Conservation (phyloP, 139 green algal genomes). For the Chlorella sp. region DNA sequence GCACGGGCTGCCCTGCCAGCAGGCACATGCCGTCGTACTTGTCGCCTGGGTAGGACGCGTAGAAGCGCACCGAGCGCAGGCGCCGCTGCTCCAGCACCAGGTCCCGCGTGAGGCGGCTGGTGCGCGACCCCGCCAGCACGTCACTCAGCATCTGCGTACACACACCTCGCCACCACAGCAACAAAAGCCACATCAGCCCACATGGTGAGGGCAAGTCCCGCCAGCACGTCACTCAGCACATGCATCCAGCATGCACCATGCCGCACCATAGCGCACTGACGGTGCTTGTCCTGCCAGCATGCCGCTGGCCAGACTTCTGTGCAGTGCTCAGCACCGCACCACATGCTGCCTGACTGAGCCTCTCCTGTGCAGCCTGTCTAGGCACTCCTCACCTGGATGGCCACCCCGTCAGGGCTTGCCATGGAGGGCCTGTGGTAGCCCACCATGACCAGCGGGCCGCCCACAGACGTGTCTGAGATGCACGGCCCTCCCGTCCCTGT, state of each 20-base stretch:
- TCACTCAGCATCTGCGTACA: slow-evolving; percentile 37
- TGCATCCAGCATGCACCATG: not conserved
- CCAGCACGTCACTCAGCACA: not conserved
- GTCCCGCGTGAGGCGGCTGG: slow-evolving; percentile 35
- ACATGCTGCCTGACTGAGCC: too few species aligned
- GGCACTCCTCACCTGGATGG: slow-evolving; percentile 1
- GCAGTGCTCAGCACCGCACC: too few species aligned
- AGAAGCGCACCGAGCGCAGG: slow-evolving; percentile 9
- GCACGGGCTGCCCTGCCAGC: slow-evolving; percentile 14
- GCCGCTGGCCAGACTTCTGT: too few species aligned
- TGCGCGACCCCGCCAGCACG: slow-evolving; percentile 42
- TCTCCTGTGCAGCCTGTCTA: too few species aligned
- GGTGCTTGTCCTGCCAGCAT: not conserved
- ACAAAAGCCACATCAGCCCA: too few species aligned
- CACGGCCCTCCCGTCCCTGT: not conserved
- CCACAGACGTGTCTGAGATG: not conserved
- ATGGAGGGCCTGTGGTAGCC: slow-evolving; percentile 61
- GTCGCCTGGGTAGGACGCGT: slow-evolving; percentile 48
- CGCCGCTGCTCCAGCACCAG: slow-evolving; percentile 43
- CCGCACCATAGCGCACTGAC: not conserved
- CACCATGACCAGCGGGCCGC: slow-evolving; percentile 37
- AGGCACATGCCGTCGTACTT: slow-evolving; percentile 32
- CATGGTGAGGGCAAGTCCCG: too few species aligned
- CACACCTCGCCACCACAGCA: not conserved
- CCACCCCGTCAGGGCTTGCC: not conserved